A percentile compares a stretch with the other conserved stretches of the same genome.
phyloP scores from a whole-genome alignment of 176 grass and related monocot species.

The Cenchrus fungigraminus region DNA sequence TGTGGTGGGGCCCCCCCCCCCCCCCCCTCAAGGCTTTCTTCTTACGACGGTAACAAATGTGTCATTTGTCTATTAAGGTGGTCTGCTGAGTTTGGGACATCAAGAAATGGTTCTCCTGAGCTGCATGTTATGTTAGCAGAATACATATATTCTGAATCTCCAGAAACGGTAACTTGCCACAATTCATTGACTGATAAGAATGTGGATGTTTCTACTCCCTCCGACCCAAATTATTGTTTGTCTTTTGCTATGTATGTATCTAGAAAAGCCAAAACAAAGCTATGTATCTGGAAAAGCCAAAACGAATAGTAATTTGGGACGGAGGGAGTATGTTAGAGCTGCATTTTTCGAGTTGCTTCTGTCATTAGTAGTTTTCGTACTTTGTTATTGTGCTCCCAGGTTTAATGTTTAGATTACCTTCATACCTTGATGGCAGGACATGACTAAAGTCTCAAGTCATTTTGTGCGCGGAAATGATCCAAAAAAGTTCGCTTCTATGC shows the following conservation, averaged over 20 bases:
- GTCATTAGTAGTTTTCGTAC: slow-evolving; percentile 26
- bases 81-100: slow-evolving; percentile 84
- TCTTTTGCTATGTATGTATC: too few species aligned
- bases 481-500: slow-evolving; percentile 84
- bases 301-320: too few species aligned
- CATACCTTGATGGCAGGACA: slow-evolving; percentile 67
- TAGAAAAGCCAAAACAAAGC: too few species aligned
- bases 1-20: slow-evolving; percentile 6
- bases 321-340: slow-evolving; percentile 12
- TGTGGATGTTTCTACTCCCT: slow-evolving; percentile 14
- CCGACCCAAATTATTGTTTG: too few species aligned
- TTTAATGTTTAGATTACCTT: slow-evolving; percentile 29
- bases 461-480: slow-evolving; percentile 95
- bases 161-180: slow-evolving; percentile 76
- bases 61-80: slow-evolving; percentile 60
- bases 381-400: slow-evolving; percentile 9
- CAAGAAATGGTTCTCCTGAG: slow-evolving; percentile 79
- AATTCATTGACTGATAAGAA: slow-evolving; percentile 34
- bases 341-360: background rate
- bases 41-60: slow-evolving; percentile 33
- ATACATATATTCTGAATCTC: slow-evolving; percentile 90
- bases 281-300: too few species aligned
- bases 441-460: slow-evolving; percentile 91
- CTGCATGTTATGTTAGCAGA: slow-evolving; percentile 95
- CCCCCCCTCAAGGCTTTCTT: slow-evolving; percentile 15